phyloP scores from a whole-genome alignment of 2,329 filamentous ascomycete genomes.

The Sporothrix curviconia region DNA sequence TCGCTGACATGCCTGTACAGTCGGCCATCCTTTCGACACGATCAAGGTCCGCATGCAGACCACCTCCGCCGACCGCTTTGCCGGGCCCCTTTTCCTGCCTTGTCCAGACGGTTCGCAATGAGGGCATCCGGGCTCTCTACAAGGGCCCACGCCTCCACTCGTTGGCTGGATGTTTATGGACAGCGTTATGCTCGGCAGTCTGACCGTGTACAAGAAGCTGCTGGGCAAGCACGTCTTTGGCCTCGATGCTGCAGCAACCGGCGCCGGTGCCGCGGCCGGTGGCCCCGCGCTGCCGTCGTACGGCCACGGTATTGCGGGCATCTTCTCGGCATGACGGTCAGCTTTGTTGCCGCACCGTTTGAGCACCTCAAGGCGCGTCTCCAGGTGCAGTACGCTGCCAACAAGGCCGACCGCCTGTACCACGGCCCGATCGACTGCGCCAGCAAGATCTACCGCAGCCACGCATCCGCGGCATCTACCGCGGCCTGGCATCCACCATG shows the following conservation, averaged over 20 bases:
- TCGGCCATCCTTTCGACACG: conserved; percentile 81
- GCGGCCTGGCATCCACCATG: conserved; percentile 76
- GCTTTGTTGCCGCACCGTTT: conserved; percentile 85
- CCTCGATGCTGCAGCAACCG: conserved; percentile 32
- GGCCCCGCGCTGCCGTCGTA: conserved; percentile 57
- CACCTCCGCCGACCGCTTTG: conserved; percentile 68
- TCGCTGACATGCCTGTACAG: conserved; percentile 28
- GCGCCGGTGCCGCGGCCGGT: conserved; percentile 25
- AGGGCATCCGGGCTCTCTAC: conserved; percentile 80
- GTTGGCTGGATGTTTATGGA: conserved; percentile 99
- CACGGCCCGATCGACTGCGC: conserved; percentile 80
- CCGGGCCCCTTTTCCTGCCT: conserved; percentile 81
- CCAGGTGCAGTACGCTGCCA: conserved; percentile 85
- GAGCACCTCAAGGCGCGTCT: conserved; percentile 93
- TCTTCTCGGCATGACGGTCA: conserved; percentile 81
- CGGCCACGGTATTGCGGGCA: conserved; percentile 82
- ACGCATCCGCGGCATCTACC: conserved; percentile 76
- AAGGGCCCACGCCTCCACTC: conserved; percentile 86
- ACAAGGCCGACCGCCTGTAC: conserved; percentile 73
- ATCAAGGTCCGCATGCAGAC: conserved; percentile 96
- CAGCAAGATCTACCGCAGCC: conserved; percentile 58
- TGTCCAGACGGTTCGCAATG: conserved; percentile 73
- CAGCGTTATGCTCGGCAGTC: conserved; percentile 77
- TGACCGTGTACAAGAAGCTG: conserved; percentile 82
- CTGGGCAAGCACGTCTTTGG: conserved; percentile 71